A percentile compares a stretch with the other conserved stretches of the same genome.
Conservation (phyloP, 139 green algal species). For the Chlamydomonas urium region DNA sequence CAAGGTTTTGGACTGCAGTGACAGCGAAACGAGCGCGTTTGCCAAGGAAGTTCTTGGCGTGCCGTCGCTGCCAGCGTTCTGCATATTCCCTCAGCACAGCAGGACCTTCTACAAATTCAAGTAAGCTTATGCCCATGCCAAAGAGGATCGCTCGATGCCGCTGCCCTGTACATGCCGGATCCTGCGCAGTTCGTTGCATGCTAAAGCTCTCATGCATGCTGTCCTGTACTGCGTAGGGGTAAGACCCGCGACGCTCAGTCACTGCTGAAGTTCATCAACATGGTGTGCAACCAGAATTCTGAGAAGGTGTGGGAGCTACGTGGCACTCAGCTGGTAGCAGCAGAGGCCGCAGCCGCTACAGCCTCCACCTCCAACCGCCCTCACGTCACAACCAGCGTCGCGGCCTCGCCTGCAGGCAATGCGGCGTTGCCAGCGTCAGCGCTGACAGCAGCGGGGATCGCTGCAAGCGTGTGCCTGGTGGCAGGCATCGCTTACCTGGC, state of each 20-base stretch:
- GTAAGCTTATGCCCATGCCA: background rate
- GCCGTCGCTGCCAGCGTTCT: slow-evolving; percentile 23
- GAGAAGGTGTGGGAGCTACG: slow-evolving; percentile 18
- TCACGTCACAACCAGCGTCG: too few relatives aligned
- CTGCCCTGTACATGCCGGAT: too few relatives aligned
- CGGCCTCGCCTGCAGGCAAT: too few relatives aligned
- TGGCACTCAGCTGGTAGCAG: background rate
- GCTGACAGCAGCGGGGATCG: too few relatives aligned
- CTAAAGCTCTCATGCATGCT: too few relatives aligned
- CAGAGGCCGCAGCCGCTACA: background rate
- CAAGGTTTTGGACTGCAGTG: slow-evolving; percentile 9
- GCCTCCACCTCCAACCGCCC: background rate
- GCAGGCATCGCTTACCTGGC: too few relatives aligned
- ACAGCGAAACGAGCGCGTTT: slow-evolving; percentile 24
- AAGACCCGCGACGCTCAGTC: slow-evolving; percentile 8
- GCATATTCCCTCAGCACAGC: slow-evolving; percentile 23
- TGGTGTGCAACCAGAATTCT: slow-evolving; percentile 30
- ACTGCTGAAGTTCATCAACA: slow-evolving; percentile 44
- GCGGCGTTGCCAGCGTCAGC: too few relatives aligned
- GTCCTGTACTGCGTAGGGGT: too few relatives aligned
- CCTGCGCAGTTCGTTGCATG: too few relatives aligned
- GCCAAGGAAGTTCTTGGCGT: slow-evolving; percentile 32
- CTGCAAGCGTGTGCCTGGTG: too few relatives aligned
- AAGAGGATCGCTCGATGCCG: too few relatives aligned
- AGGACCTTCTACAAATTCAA: slow-evolving; percentile 37